These are phyloP conservation scores for Allodekkera sacchari DNA, from an alignment of 805 yeast genomes.

Conservation along the genomic window DNA sequence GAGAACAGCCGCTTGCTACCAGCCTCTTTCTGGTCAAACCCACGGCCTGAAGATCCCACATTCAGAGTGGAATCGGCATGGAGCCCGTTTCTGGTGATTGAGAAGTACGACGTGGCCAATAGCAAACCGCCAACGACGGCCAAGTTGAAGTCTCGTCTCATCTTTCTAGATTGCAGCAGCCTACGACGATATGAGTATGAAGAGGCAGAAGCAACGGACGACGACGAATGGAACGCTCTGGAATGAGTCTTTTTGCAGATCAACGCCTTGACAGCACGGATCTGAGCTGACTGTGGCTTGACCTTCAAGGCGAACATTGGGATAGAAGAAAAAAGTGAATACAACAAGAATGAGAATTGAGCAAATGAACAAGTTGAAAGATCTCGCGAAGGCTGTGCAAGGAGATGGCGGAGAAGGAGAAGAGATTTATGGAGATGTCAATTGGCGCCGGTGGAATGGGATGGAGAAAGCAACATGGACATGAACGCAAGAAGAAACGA, in stretches of 20 bases:
- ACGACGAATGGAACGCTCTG: conserved; percentile 9
- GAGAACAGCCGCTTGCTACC: conserved; percentile 18
- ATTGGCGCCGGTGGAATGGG: too few relatives aligned
- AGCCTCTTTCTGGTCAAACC: conserved; percentile 2
- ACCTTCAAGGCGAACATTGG: conserved; percentile 1
- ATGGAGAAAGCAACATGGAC: too few relatives aligned
- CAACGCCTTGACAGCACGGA: conserved; percentile 4
- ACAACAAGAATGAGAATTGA: too few relatives aligned
- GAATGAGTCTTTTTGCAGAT: conserved; percentile 8
- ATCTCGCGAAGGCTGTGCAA: too few relatives aligned
- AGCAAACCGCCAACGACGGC: conserved; percentile 26
- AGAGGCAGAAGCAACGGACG: conserved; percentile 1
- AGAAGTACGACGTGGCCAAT: conserved; percentile 25
- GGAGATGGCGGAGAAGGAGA: too few relatives aligned
- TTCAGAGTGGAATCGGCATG: conserved; percentile 21
- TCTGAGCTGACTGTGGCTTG: neutral
- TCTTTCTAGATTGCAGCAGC: conserved; percentile 6
- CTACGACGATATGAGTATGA: neutral
- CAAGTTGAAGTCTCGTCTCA: conserved; percentile 23
- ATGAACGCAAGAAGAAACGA: too few relatives aligned
- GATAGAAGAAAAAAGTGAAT: too few relatives aligned
- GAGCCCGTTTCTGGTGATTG: conserved; percentile 20
- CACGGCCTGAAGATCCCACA: neutral
- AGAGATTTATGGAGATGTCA: too few relatives aligned
- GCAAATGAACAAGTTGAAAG: too few relatives aligned